These are phyloP conservation scores for Trametes elegans DNA, from an alignment of 768 basidiomycete genomes.

Conservation along the genomic window DNA sequence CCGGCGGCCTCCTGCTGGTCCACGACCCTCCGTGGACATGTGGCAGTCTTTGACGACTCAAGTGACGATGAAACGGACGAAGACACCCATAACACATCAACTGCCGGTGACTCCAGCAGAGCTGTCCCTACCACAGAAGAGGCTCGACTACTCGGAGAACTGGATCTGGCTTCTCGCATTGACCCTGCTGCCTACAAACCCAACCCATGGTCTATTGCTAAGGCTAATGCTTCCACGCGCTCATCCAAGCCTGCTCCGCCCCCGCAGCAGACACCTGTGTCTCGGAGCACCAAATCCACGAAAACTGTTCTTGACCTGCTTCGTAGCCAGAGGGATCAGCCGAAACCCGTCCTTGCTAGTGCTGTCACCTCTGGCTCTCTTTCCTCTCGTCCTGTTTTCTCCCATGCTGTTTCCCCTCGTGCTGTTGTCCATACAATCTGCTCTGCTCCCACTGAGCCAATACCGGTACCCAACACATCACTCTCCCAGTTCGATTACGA, in stretches of 20 bases:
- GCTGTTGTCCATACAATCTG: too few relatives aligned
- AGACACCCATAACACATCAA: not conserved
- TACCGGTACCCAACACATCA: not conserved
- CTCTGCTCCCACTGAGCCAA: not conserved
- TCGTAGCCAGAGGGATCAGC: not conserved
- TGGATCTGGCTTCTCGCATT: slow-evolving; percentile 59
- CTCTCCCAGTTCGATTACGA: not conserved
- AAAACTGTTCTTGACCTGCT: slow-evolving; percentile 4
- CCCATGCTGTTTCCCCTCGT: too few relatives aligned
- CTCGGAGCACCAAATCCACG: not conserved
- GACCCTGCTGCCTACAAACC: slow-evolving; percentile 67
- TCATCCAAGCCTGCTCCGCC: not conserved
- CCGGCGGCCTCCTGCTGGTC: slow-evolving; percentile 28
- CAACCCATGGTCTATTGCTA: slow-evolving; percentile 81
- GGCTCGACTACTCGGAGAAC: slow-evolving; percentile 38
- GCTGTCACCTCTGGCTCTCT: too few relatives aligned
- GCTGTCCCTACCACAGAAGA: slow-evolving; percentile 22
- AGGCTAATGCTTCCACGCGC: slow-evolving; percentile 65
- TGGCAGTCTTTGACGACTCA: slow-evolving; percentile 13
- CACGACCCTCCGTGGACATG: slow-evolving; percentile 25
- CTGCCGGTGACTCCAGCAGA: not conserved
- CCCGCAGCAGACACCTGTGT: not conserved
- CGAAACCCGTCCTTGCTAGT: not conserved
- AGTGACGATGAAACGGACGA: slow-evolving; percentile 25
- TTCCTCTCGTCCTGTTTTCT: not conserved